These are phyloP conservation scores for Avena insularis DNA, from an alignment of 176 grass and related monocot genomes.

Conservation along the genomic window DNA sequence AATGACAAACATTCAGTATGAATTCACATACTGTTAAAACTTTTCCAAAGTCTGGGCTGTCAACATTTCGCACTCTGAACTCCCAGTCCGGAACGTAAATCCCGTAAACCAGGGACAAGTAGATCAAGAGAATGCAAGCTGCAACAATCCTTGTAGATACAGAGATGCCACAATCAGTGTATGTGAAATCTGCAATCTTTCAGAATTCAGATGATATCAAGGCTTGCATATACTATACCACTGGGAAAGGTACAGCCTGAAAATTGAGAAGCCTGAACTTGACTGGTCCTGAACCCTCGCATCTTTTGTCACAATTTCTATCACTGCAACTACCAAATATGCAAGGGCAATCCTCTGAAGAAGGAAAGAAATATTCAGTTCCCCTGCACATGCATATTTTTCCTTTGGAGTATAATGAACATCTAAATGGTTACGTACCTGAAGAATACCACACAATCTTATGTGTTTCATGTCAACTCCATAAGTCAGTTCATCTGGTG, in stretches of 20 bases:
- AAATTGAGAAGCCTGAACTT: constrained; percentile 60
- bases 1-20: neutral
- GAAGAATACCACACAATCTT: constrained; percentile 93
- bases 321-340: constrained; percentile 75
- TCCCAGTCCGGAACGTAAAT: constrained; percentile 94
- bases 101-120: constrained; percentile 71
- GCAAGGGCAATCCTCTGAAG: constrained; percentile 89
- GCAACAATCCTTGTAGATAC: constrained; percentile 69
- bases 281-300: constrained; percentile 61
- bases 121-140: constrained; percentile 72
- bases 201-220: neutral
- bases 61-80: constrained; percentile 66
- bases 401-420: neutral
- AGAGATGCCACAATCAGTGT: neutral
- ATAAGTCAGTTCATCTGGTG: constrained; percentile 70
- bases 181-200: neutral
- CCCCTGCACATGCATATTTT: neutral
- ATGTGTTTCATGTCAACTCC: constrained; percentile 87
- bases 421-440: constrained; percentile 33
- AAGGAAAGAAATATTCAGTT: neutral
- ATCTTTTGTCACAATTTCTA: constrained; percentile 82
- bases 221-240: constrained; percentile 48
- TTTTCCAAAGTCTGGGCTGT: constrained; percentile 61
- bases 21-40: constrained; percentile 59
- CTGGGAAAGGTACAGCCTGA: constrained; percentile 68